Percentiles rank a stretch among this genome's conserved stretches.
phyloP scores from a whole-genome alignment of 2,329 filamentous ascomycete species.

The Colletotrichum cuscutae region DNA sequence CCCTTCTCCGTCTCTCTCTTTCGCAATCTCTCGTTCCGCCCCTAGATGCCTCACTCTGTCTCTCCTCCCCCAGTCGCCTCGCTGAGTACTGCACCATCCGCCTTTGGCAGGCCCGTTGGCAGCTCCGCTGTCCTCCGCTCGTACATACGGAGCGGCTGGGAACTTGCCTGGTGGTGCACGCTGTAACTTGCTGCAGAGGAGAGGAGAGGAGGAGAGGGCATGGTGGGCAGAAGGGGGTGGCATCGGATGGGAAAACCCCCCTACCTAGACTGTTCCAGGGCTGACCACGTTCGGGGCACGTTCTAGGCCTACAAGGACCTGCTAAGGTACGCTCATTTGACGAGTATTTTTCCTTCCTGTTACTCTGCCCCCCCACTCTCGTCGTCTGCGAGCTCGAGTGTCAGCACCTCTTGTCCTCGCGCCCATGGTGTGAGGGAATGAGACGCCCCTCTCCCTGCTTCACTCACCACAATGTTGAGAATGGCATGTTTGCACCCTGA shows the following conservation, averaged over 20 bases:
- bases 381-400: background rate
- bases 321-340: constrained; percentile 41
- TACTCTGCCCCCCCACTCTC: background rate
- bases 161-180: background rate
- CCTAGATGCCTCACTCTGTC: background rate
- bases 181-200: background rate
- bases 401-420: constrained; percentile 10
- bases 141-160: background rate
- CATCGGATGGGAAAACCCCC: background rate
- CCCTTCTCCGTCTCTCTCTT: background rate
- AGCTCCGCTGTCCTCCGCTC: constrained; percentile 6
- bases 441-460: constrained; percentile 5
- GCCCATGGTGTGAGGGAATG: constrained; percentile 15
- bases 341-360: constrained; percentile 20
- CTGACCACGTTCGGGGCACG: constrained; percentile 34
- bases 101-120: constrained; percentile 4
- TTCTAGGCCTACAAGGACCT: constrained; percentile 51
- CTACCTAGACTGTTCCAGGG: constrained; percentile 16
- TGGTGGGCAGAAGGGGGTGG: constrained; percentile 5
- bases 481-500: constrained; percentile 29
- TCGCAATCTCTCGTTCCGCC: constrained; percentile 9
- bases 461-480: constrained; percentile 27
- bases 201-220: background rate
- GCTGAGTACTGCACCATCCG: background rate
- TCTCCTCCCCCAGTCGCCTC: background rate